Conservation (phyloP, 148 eudicot species). For the Polygonum maritimum region DNA sequence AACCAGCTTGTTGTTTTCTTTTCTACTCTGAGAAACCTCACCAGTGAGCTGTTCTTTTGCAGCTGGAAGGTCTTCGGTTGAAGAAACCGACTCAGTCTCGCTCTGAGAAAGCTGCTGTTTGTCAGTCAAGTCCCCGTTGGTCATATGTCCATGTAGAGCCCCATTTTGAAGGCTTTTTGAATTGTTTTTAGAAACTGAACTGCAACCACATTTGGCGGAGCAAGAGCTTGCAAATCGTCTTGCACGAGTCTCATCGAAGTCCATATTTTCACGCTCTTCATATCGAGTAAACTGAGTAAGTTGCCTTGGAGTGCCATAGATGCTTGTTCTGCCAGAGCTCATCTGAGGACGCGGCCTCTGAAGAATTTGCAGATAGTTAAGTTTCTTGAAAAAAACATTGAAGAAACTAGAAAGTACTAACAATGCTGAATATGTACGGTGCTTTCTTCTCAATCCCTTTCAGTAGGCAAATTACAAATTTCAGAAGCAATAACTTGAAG, state of each 20-base stretch:
- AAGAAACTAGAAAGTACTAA: not conserved
- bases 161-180: slow-evolving; percentile 23
- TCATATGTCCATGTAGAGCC: slow-evolving; percentile 3
- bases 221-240: slow-evolving; percentile 35
- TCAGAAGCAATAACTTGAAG: not conserved
- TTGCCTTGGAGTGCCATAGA: slow-evolving; percentile 67
- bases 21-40: slow-evolving; percentile 16
- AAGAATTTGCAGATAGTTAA: slow-evolving; percentile 7
- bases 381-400: not conserved
- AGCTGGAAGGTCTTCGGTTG: slow-evolving; percentile 26
- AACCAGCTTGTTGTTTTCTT: slow-evolving; percentile 12
- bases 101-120: slow-evolving; percentile 17
- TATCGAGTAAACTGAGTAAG: slow-evolving; percentile 64
- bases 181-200: slow-evolving; percentile 27
- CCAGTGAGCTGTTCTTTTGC: slow-evolving; percentile 10
- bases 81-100: slow-evolving; percentile 66
- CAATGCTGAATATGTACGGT: not conserved
- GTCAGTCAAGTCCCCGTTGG: slow-evolving; percentile 16
- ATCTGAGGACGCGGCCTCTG: slow-evolving; percentile 51
- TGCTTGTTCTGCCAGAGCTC: slow-evolving; percentile 35
- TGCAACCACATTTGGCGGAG: slow-evolving; percentile 23
- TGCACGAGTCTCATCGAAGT: slow-evolving; percentile 26
- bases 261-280: slow-evolving; percentile 28
- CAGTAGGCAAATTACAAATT: not conserved
- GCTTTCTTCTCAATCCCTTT: not conserved